Base-by-base conservation (phyloP, 306 rosid genomes). In the Mimosa bimucronata region DNA sequence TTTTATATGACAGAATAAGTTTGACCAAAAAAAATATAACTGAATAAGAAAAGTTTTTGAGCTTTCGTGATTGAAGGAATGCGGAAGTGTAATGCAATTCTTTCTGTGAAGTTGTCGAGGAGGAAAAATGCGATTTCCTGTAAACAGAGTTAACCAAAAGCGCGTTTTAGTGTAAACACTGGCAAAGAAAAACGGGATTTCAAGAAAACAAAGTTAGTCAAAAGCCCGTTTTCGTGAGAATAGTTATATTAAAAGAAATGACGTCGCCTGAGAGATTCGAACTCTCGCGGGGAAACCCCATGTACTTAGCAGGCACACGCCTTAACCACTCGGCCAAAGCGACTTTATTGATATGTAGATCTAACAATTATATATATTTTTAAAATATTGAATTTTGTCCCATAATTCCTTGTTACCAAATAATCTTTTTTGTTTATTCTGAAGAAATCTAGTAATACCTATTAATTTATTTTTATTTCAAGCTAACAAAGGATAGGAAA, bases 281-380 rank as follows among this genome's bases (percentile, higher is more conserved):
- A 58, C 65, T 58, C 65, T 58, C 65, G 65, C 65, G 65, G 65
- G 65, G 31, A 58, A 58, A 58, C 65, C 65, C 65, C 65, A 58
- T 58, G 65, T 58, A 58, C 65, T 58, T 58, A 58, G 65, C 65
- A 58, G 65, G 65, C 65, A 58, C 65, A 58, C 65, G 65, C 65
- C 65, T 58, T 58, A 58, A 58, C 65, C 65, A 58, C 65, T 58
- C 65, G 65, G 65, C 65, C 65, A 58, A 58, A 58, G 65, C 65
- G 65, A 58, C 65, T 11, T 11, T 9, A 5, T 25, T 9, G 3
- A 11, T 2, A 0, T 11, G 13, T 0, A 0, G 0, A 0, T 0
- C 48, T 10, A 11, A 8, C 2, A 9, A 42, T 42, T 0, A 4
- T 38, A 3, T 38, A 38, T 38, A 38, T 38, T 5, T 38, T 38